These are phyloP conservation scores for Leishmania turanica DNA, from an alignment of 208 protist genomes.

Conservation along the genomic window DNA sequence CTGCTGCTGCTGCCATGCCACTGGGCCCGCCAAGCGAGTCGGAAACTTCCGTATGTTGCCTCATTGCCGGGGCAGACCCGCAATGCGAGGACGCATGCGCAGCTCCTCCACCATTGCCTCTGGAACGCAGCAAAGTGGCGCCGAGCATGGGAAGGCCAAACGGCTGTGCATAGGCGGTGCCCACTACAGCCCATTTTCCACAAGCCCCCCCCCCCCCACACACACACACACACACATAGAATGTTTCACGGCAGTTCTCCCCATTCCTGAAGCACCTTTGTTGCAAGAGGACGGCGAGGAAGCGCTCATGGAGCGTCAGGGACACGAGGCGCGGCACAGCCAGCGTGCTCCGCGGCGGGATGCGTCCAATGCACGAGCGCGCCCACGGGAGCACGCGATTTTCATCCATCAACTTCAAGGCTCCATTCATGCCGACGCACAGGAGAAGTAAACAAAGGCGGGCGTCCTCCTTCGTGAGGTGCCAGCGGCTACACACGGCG, in stretches of 20 bases:
- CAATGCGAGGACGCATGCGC: neutral
- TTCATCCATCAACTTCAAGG: conserved; percentile 17
- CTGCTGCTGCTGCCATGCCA: neutral
- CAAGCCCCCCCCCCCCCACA: too few species aligned
- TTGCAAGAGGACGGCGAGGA: neutral
- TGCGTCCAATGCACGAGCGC: conserved; percentile 8
- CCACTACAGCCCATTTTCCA: too few species aligned
- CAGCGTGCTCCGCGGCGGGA: conserved; percentile 14
- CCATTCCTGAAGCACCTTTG: neutral
- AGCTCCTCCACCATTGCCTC: neutral
- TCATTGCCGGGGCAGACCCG: too few species aligned
- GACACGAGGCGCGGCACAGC: conserved; percentile 6
- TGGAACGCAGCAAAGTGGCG: neutral
- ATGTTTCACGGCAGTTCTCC: neutral
- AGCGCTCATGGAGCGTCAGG: conserved; percentile 3
- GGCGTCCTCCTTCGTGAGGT: conserved; percentile 25
- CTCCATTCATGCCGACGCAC: conserved; percentile 28
- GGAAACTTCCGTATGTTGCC: neutral
- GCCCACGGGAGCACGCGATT: conserved; percentile 15
- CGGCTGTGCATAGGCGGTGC: neutral
- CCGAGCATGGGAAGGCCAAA: neutral
- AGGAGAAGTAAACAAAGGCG: conserved; percentile 44
- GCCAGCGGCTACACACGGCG: neutral
- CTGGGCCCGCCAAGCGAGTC: neutral
- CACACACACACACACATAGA: too few species aligned